phyloP scores from a whole-genome alignment of 1,139 yeast species.

The Suhomyces terraborum region DNA sequence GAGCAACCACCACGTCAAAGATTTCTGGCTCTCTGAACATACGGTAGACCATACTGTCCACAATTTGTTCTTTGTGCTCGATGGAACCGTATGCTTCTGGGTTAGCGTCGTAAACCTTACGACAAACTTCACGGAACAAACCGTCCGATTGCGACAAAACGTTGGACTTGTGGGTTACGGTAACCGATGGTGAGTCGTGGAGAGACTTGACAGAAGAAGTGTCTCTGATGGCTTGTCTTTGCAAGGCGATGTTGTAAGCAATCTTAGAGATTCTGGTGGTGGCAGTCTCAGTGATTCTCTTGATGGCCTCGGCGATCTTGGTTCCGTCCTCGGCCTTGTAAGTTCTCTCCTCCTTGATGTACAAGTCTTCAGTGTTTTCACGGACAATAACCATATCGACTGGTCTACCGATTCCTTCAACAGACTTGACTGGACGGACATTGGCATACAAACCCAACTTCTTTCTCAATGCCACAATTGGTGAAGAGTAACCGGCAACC shows the following conservation, averaged over 20 bases:
- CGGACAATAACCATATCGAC: slow-evolving; percentile 98
- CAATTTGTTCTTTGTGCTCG: slow-evolving; percentile 89
- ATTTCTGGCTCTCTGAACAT: slow-evolving; percentile 97
- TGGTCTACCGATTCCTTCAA: slow-evolving; percentile 77
- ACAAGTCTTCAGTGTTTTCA: slow-evolving; percentile 96
- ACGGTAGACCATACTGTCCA: slow-evolving; percentile 98
- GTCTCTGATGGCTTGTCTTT: slow-evolving; percentile 81
- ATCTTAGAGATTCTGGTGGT: slow-evolving; percentile 83
- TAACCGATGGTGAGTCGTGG: slow-evolving; percentile 67
- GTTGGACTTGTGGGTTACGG: slow-evolving; percentile 95
- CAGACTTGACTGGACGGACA: slow-evolving; percentile 96
- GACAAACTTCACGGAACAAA: slow-evolving; percentile 89
- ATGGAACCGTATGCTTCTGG: slow-evolving; percentile 57
- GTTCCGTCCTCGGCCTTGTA: slow-evolving; percentile 71
- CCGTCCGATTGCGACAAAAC: slow-evolving; percentile 94
- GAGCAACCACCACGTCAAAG: slow-evolving; percentile 97
- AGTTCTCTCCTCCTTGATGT: slow-evolving; percentile 87
- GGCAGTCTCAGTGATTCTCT: slow-evolving; percentile 90
- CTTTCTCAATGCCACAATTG: slow-evolving; percentile 96
- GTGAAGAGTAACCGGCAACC: slow-evolving; percentile 96
- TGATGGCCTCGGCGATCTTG: slow-evolving; percentile 94
- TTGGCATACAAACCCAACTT: slow-evolving; percentile 93
- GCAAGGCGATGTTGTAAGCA: slow-evolving; percentile 89
- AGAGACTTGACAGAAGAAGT: slow-evolving; percentile 42
- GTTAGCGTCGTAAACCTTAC: slow-evolving; percentile 70